Percentiles rank a stretch among this genome's conserved stretches.
phyloP scores from a whole-genome alignment of 1,139 yeast genomes.

The Protomyces inundatus region DNA sequence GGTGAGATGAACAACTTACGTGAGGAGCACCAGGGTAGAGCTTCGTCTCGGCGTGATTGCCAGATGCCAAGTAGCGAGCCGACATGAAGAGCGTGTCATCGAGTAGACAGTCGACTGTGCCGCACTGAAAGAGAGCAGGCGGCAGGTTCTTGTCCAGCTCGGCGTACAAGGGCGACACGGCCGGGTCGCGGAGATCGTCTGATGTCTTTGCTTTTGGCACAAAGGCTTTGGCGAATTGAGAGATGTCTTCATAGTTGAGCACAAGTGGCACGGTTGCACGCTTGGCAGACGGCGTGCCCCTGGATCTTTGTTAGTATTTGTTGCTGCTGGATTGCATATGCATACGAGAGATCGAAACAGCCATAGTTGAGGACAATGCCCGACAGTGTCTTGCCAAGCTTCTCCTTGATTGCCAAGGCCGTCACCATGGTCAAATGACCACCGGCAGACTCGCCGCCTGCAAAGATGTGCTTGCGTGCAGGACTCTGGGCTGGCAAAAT shows the following conservation, averaged over 20 bases:
- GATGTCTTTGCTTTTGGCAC: background rate
- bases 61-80: background rate
- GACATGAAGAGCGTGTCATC: slow-evolving; percentile 3
- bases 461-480: background rate
- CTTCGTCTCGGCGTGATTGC: background rate
- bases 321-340: too few species aligned
- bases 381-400: background rate
- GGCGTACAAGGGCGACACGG: slow-evolving; percentile 6
- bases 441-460: slow-evolving; percentile 10
- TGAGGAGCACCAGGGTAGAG: slow-evolving; percentile 6
- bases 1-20: background rate
- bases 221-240: background rate
- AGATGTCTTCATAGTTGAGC: background rate
- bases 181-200: background rate
- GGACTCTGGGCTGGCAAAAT: background rate
- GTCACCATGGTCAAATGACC: slow-evolving; percentile 3
- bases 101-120: slow-evolving; percentile 1
- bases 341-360: background rate
- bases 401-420: background rate
- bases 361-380: slow-evolving; percentile 1
- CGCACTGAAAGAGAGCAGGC: slow-evolving; percentile 5
- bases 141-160: background rate
- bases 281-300: slow-evolving; percentile 1
- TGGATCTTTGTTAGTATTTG: background rate
- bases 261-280: slow-evolving; percentile 1